These are phyloP conservation scores for Saturnispora ahearnii DNA, from an alignment of 805 yeast species.

Conservation along the genomic window DNA sequence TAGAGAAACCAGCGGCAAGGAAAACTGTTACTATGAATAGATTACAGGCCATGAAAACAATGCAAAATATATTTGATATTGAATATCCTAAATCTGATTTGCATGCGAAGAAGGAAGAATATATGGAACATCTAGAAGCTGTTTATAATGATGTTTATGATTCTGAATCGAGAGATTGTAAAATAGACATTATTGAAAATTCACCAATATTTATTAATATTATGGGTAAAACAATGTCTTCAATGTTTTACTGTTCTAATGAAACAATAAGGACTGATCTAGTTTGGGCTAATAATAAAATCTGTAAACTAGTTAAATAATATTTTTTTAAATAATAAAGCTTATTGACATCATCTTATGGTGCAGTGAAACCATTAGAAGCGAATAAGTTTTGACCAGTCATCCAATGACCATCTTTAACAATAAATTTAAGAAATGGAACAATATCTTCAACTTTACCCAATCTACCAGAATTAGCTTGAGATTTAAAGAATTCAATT, in stretches of 20 bases:
- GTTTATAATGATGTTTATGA: background rate
- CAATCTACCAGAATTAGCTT: slow-evolving; percentile 39
- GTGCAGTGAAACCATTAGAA: slow-evolving; percentile 60
- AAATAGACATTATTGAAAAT: slow-evolving; percentile 2
- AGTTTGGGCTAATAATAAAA: background rate
- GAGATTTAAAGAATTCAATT: slow-evolving; percentile 47
- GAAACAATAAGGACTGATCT: background rate
- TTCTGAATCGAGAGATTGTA: background rate
- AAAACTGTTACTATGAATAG: background rate
- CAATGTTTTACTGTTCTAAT: slow-evolving; percentile 6
- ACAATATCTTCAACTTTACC: slow-evolving; percentile 54
- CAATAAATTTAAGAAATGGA: slow-evolving; percentile 52
- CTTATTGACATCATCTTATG: slow-evolving; percentile 13
- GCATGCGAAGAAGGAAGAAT: background rate
- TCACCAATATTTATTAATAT: slow-evolving; percentile 1
- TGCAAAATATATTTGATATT: background rate
- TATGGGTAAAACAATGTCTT: background rate
- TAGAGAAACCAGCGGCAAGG: background rate
- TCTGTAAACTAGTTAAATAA: background rate
- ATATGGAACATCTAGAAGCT: background rate
- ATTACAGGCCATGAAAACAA: background rate
- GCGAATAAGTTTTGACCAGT: slow-evolving; percentile 63
- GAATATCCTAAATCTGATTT: background rate
- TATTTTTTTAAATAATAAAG: background rate
- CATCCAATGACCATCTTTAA: slow-evolving; percentile 59